Evolutionary conservation across 2,329 filamentous ascomycete species (phyloP).

Genomic region (Aspergillus novoparasiticus): DNA sequence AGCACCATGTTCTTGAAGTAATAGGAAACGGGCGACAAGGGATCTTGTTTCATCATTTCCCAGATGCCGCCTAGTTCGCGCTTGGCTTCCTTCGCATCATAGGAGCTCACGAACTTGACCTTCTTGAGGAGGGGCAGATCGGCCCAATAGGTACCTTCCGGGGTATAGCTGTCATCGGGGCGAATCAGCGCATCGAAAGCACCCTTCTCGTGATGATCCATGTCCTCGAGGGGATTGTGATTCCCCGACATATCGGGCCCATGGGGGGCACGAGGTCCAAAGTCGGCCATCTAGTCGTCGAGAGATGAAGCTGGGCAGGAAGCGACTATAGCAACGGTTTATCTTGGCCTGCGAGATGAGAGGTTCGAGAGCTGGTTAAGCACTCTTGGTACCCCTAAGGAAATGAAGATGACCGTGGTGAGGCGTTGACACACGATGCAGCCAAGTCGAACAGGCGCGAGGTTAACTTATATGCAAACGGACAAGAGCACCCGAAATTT

Average conservation of each 20-base stretch:
- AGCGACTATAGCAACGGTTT: conserved; percentile 10
- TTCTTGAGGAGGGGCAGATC: conserved; percentile 74
- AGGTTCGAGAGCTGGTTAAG: conserved; percentile 14
- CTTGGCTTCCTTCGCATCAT: conserved; percentile 70
- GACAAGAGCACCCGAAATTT: conserved; percentile 16
- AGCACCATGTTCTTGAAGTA: conserved; percentile 91
- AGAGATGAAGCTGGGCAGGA: conserved; percentile 11
- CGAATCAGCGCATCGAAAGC: conserved; percentile 79
- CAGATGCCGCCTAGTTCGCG: conserved; percentile 70
- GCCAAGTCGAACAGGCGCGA: conserved; percentile 24
- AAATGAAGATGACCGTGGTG: conserved; percentile 7
- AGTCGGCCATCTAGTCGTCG: conserved; percentile 37
- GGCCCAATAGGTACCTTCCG: conserved; percentile 88
- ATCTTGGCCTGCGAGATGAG: conserved; percentile 17
- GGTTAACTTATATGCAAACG: conserved; percentile 22
- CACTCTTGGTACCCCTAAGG: conserved; percentile 12
- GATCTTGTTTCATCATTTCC: conserved; percentile 82
- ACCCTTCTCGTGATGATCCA: conserved; percentile 60
- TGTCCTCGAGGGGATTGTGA: conserved; percentile 49
- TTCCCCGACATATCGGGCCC: conserved; percentile 50
- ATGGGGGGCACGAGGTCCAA: conserved; percentile 48
- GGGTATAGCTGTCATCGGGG: conserved; percentile 84
- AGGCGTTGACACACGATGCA: conserved; percentile 25
- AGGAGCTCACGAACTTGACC: conserved; percentile 71
- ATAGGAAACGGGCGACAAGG: conserved; percentile 78